These are phyloP conservation scores for Fragilaria crotonensis DNA, from an alignment of 108 stramenopile genomes.

Conservation along the genomic window DNA sequence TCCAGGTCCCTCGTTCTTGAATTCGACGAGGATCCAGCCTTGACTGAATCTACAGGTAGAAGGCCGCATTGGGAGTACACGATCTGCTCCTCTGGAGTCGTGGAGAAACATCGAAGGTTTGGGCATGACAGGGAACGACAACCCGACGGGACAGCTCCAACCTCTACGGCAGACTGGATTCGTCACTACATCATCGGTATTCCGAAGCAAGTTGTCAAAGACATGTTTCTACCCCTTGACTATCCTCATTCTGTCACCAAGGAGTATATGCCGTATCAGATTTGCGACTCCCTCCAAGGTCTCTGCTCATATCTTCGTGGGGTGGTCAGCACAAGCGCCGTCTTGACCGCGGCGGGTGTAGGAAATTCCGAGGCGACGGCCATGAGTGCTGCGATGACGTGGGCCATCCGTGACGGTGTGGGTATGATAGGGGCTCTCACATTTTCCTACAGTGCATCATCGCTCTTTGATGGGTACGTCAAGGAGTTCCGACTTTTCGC, in stretches of 20 bases:
- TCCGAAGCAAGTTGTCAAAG: constrained; percentile 11
- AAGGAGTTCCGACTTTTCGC: constrained; percentile 94
- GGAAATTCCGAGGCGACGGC: constrained; percentile 82
- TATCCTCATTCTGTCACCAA: constrained; percentile 64
- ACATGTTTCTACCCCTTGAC: constrained; percentile 65
- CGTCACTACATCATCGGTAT: not conserved
- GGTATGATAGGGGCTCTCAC: constrained; percentile 87
- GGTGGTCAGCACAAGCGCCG: constrained; percentile 76
- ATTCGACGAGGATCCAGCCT: constrained; percentile 8
- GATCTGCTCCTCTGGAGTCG: not conserved
- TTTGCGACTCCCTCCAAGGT: constrained; percentile 89
- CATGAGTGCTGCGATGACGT: constrained; percentile 69
- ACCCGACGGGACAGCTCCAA: not conserved
- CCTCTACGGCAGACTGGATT: not conserved
- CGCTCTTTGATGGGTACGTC: constrained; percentile 81
- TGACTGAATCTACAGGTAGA: not conserved
- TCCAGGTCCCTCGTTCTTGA: no score
- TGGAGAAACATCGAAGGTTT: not conserved
- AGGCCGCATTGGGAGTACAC: constrained; percentile 1
- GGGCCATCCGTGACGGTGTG: constrained; percentile 84
- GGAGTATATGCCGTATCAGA: constrained; percentile 84
- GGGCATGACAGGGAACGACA: not conserved
- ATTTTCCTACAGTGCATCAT: constrained; percentile 69
- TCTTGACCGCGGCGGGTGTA: constrained; percentile 83
- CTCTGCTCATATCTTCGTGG: constrained; percentile 92